These are phyloP conservation scores for Fusarium sp. DNA, from an alignment of 2,329 filamentous ascomycete genomes.

Conservation along the genomic window DNA sequence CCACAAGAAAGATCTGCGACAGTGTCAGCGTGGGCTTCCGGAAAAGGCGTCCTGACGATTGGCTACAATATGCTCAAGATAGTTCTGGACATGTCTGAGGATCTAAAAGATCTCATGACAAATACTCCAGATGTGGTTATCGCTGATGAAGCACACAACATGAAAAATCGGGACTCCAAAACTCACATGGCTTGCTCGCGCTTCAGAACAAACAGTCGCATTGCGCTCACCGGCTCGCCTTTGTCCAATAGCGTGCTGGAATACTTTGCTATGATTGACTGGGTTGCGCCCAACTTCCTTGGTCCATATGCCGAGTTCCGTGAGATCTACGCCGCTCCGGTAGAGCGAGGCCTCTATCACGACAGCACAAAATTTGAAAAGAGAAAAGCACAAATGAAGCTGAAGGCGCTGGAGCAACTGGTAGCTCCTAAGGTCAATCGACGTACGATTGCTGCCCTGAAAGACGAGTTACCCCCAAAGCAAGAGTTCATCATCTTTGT, in stretches of 20 bases:
- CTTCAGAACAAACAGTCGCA: conserved; percentile 77
- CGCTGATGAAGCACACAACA: conserved; percentile 84
- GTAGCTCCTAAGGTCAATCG: conserved; percentile 85
- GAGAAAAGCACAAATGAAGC: conserved; percentile 72
- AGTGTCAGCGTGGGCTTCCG: conserved; percentile 70
- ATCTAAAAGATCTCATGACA: conserved; percentile 63
- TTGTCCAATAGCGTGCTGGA: conserved; percentile 87
- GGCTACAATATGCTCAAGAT: conserved; percentile 78
- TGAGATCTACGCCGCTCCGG: conserved; percentile 77
- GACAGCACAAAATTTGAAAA: conserved; percentile 72
- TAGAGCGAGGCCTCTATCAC: conserved; percentile 76
- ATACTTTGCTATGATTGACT: conserved; percentile 89
- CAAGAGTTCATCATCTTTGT: conserved; percentile 85
- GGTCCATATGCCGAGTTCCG: conserved; percentile 77
- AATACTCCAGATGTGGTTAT: conserved; percentile 78
- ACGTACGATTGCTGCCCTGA: conserved; percentile 74
- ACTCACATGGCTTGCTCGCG: conserved; percentile 66
- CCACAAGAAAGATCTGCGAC: conserved; percentile 56
- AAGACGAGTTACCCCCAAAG: conserved; percentile 78
- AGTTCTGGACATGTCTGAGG: conserved; percentile 52
- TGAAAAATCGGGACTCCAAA: conserved; percentile 75
- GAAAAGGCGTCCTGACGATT: conserved; percentile 81
- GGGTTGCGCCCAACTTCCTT: conserved; percentile 85
- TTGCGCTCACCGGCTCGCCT: conserved; percentile 89
- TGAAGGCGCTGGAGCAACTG: conserved; percentile 77